A percentile compares a stretch with the other conserved stretches of the same genome.
phyloP scores from a whole-genome alignment of 2,329 filamentous ascomycete genomes.

The Albophoma yamanashiensis region DNA sequence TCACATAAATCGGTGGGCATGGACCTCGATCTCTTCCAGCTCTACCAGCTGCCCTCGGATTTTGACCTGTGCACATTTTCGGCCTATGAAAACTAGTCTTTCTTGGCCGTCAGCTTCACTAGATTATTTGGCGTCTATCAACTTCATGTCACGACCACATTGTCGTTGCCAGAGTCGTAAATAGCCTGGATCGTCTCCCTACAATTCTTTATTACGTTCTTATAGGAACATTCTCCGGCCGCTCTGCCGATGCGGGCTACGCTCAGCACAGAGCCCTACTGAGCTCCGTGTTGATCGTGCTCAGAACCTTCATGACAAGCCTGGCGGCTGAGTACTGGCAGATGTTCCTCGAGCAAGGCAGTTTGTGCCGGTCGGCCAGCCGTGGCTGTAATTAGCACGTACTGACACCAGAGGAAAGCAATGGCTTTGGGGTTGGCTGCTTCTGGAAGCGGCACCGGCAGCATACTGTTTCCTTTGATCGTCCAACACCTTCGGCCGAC shows the following conservation, averaged over 20 bases:
- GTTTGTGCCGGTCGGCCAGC: background rate
- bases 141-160: background rate
- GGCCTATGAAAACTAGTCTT: no score
- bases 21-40: no score
- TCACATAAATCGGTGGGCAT: no score
- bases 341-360: background rate
- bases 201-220: background rate
- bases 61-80: no score
- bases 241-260: background rate
- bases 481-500: background rate
- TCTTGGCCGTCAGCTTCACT: no score
- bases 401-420: background rate
- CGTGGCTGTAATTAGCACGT: background rate
- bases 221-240: background rate
- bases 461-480: background rate
- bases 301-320: background rate
- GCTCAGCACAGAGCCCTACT: background rate
- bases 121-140: background rate
- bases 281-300: background rate
- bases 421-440: background rate
- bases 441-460: background rate
- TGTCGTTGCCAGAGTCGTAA: background rate
- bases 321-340: background rate
- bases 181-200: background rate
- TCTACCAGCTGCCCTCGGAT: no score